These are phyloP conservation scores for Hypomontagnella submonticulosa DNA, from an alignment of 495 filamentous ascomycete genomes.

Conservation along the genomic window DNA sequence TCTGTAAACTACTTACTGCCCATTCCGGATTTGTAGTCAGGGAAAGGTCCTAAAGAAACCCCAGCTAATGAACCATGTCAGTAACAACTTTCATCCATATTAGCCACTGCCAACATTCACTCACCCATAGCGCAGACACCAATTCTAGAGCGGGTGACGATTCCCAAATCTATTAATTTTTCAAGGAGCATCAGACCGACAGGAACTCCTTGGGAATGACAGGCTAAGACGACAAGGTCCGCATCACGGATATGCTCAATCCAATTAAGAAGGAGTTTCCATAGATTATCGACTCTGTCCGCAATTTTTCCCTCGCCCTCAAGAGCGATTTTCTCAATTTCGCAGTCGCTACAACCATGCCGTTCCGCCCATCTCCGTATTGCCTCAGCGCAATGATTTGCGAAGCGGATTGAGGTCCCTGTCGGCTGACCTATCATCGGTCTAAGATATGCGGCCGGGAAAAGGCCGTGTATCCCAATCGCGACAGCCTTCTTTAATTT, in stretches of 20 bases:
- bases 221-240: conserved; percentile 89
- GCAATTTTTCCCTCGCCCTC: conserved; percentile 98
- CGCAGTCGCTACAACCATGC: conserved; percentile 69
- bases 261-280: conserved; percentile 95
- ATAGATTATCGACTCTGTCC: conserved; percentile 88
- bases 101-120: conserved; percentile 19
- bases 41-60: conserved; percentile 91
- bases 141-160: conserved; percentile 75
- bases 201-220: conserved; percentile 95
- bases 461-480: conserved; percentile 95
- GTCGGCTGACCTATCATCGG: conserved; percentile 93
- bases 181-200: conserved; percentile 94
- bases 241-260: conserved; percentile 88
- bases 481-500: conserved; percentile 85
- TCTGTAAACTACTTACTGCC: conserved; percentile 41
- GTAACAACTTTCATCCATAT: conserved; percentile 12
- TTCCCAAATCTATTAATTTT: conserved; percentile 82
- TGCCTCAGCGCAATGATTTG: conserved; percentile 84
- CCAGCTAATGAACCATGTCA: conserved; percentile 66
- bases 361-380: conserved; percentile 82
- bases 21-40: conserved; percentile 83
- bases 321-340: conserved; percentile 90
- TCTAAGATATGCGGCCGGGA: conserved; percentile 84
- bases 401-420: conserved; percentile 93
- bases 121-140: conserved; percentile 85